These are phyloP conservation scores for Clonostachys solani DNA, from an alignment of 2,329 filamentous ascomycete genomes.

Conservation along the genomic window DNA sequence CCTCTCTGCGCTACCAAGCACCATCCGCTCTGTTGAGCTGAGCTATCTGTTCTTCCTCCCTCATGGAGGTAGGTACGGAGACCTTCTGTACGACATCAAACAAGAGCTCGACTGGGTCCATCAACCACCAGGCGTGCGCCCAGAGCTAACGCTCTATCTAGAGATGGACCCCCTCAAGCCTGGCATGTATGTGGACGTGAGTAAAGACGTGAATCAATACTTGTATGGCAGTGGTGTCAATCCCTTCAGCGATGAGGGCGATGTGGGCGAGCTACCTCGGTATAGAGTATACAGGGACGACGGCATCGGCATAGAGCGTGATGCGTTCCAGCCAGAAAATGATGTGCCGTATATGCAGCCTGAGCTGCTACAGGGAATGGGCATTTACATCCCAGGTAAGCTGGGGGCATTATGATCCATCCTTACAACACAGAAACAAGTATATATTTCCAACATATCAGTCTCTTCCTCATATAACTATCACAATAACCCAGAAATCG, in stretches of 20 bases:
- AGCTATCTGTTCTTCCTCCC: slow-evolving; percentile 20
- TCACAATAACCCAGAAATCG: no score
- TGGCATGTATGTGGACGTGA: neutral
- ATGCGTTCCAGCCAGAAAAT: slow-evolving; percentile 4
- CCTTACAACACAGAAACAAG: no score
- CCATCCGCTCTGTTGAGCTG: slow-evolving; percentile 22
- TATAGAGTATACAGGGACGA: neutral
- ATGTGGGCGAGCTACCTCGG: no score
- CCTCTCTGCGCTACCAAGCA: slow-evolving; percentile 16
- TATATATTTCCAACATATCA: no score
- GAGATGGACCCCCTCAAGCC: neutral
- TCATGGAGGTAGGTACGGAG: neutral
- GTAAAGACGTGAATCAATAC: neutral
- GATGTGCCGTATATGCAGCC: no score
- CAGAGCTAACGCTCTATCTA: neutral
- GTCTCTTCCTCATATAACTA: no score
- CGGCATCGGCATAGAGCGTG: neutral
- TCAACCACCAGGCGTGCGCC: neutral
- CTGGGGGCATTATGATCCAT: no score
- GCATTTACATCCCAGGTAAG: no score
- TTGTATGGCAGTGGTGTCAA: neutral
- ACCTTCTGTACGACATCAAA: slow-evolving; percentile 10
- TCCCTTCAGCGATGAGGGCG: no score
- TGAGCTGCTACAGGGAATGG: no score
- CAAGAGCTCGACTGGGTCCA: neutral